Conservation (phyloP, 2,329 filamentous ascomycete genomes). For the Cadophora gregata region DNA sequence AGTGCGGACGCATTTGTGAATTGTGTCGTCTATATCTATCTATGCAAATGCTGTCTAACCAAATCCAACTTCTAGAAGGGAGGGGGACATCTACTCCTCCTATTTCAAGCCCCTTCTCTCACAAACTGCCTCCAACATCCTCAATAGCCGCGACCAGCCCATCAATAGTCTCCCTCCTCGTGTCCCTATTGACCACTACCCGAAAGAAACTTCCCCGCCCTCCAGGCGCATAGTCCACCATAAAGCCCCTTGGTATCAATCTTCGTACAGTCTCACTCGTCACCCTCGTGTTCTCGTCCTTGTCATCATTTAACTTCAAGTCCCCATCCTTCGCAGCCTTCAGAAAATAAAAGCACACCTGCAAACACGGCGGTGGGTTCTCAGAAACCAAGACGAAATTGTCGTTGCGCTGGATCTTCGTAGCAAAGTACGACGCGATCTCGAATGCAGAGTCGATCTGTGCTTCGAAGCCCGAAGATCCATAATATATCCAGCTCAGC, state of each 20-base stretch:
- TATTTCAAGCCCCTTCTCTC: not conserved
- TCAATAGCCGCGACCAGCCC: slow-evolving; percentile 65
- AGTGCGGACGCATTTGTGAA: not conserved
- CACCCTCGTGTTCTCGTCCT: slow-evolving; percentile 55
- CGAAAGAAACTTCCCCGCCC: slow-evolving; percentile 70
- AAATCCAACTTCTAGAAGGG: not conserved
- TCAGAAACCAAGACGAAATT: slow-evolving; percentile 76
- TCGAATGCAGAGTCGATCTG: slow-evolving; percentile 77
- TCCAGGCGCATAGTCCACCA: slow-evolving; percentile 63
- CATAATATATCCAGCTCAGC: slow-evolving; percentile 89
- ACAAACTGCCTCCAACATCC: slow-evolving; percentile 36
- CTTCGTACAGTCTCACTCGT: slow-evolving; percentile 61
- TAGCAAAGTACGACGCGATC: slow-evolving; percentile 72
- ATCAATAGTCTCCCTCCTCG: slow-evolving; percentile 64
- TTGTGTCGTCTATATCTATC: not conserved
- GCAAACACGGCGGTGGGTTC: slow-evolving; percentile 84
- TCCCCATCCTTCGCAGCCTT: slow-evolving; percentile 63
- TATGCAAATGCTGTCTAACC: not conserved
- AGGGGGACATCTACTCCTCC: too few relatives aligned
- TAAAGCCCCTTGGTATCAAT: slow-evolving; percentile 66
- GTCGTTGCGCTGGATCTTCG: slow-evolving; percentile 57
- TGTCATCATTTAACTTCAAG: slow-evolving; percentile 52
- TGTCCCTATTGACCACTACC: slow-evolving; percentile 70
- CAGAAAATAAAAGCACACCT: slow-evolving; percentile 93
- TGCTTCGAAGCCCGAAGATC: slow-evolving; percentile 71